Evolutionary conservation across 2,329 filamentous ascomycete species (phyloP).

Genomic region (Bipolaris sorokiniana): DNA sequence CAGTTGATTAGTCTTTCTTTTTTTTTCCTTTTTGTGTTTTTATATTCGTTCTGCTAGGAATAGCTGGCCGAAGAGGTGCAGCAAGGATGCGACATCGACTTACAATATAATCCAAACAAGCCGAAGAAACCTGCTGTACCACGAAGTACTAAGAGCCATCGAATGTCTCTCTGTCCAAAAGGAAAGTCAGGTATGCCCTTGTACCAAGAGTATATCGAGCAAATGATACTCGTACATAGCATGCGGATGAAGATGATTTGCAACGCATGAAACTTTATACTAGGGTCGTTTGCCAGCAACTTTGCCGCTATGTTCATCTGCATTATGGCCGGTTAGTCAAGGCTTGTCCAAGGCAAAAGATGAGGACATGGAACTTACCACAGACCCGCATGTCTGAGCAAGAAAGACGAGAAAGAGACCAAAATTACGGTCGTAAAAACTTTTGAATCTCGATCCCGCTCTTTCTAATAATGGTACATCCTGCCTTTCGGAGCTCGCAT

Average conservation of each 20-base stretch:
- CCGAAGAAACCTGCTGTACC: conserved; percentile 37
- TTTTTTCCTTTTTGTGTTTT: not conserved
- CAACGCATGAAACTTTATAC: conserved; percentile 36
- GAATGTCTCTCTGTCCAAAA: conserved; percentile 26
- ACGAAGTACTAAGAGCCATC: conserved; percentile 27
- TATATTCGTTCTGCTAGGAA: not conserved
- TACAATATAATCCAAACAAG: conserved; percentile 39
- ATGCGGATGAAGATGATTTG: conserved; percentile 79
- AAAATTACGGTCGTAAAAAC: conserved; percentile 33
- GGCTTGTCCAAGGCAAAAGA: not conserved
- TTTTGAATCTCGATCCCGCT: conserved; percentile 9
- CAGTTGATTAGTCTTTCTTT: not conserved
- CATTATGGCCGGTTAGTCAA: not conserved
- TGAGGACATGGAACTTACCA: conserved; percentile 15
- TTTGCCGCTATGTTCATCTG: conserved; percentile 38
- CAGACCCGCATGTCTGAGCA: conserved; percentile 49
- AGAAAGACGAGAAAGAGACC: conserved; percentile 34
- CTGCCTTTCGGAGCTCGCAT: not conserved
- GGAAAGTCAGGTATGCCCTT: conserved; percentile 50
- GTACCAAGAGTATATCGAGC: conserved; percentile 74
- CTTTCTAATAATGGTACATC: conserved; percentile 6
- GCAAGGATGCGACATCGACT: not conserved
- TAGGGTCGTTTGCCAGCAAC: conserved; percentile 32
- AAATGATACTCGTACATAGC: conserved; percentile 70
- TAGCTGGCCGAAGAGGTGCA: too few relatives aligned